A percentile compares a stretch with the other conserved stretches of the same genome.
phyloP scores from a whole-genome alignment of 805 yeast genomes.

The Clavispora vitiphila region DNA sequence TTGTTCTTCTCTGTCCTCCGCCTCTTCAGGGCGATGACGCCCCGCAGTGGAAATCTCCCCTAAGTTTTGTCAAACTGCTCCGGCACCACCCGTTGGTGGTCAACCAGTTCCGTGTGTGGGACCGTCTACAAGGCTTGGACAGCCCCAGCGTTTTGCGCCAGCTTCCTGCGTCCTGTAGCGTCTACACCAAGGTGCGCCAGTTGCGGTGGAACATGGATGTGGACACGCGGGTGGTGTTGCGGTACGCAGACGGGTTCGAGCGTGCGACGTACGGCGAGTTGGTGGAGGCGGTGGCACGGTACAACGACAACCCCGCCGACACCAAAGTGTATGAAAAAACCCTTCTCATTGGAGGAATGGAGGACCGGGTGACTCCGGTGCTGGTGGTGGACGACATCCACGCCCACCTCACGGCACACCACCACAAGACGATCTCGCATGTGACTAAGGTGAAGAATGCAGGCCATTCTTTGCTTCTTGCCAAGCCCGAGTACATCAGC shows the following conservation, averaged over 20 bases:
- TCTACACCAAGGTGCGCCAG: slow-evolving; percentile 49
- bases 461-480: slow-evolving; percentile 62
- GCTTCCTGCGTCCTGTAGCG: slow-evolving; percentile 27
- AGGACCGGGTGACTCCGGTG: slow-evolving; percentile 54
- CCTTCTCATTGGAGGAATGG: slow-evolving; percentile 53
- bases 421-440: slow-evolving; percentile 23
- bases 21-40: slow-evolving; percentile 12
- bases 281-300: slow-evolving; percentile 29
- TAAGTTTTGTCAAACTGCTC: slow-evolving; percentile 24
- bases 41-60: neutral
- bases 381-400: slow-evolving; percentile 26
- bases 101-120: slow-evolving; percentile 51
- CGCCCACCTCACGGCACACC: slow-evolving; percentile 20
- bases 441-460: slow-evolving; percentile 41
- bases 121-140: slow-evolving; percentile 57
- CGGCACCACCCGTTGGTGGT: slow-evolving; percentile 42
- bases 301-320: slow-evolving; percentile 29
- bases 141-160: slow-evolving; percentile 59
- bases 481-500: slow-evolving; percentile 58
- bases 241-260: slow-evolving; percentile 48
- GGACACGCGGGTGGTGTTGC: slow-evolving; percentile 47
- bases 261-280: slow-evolving; percentile 43
- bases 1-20: slow-evolving; percentile 51
- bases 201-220: slow-evolving; percentile 69
- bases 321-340: slow-evolving; percentile 36